Percentiles rank a stretch among this genome's conserved stretches.
Evolutionary conservation across 163 green algal species (phyloP).

Genomic region (Volvox carteri): DNA sequence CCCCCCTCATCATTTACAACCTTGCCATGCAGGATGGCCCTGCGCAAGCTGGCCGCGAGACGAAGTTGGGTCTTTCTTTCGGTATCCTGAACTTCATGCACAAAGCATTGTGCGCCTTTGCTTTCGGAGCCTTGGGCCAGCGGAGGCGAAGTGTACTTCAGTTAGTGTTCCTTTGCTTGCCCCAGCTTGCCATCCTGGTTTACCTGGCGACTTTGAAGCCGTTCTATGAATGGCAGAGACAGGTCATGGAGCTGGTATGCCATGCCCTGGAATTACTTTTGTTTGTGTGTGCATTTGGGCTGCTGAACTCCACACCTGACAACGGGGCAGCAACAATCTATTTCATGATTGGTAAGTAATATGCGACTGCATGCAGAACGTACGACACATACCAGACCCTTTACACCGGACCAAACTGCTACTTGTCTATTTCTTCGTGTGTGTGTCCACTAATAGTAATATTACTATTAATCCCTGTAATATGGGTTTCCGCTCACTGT

Average conservation of each 20-base stretch:
- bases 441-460: too few species aligned
- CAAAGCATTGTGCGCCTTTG: not conserved
- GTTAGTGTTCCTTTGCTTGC: constrained; percentile 10
- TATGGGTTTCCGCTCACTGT: too few species aligned
- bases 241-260: constrained; percentile 22
- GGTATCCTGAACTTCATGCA: constrained; percentile 31
- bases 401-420: too few species aligned
- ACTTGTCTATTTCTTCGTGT: too few species aligned
- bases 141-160: not conserved
- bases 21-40: constrained; percentile 28
- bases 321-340: constrained; percentile 13
- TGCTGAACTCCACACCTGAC: not conserved
- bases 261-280: constrained; percentile 27
- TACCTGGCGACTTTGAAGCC: constrained; percentile 29
- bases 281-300: constrained; percentile 4
- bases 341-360: constrained; percentile 42
- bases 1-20: not conserved
- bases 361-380: too few species aligned
- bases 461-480: too few species aligned
- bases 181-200: constrained; percentile 6
- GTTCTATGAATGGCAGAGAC: constrained; percentile 7
- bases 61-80: not conserved
- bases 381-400: too few species aligned
- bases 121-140: constrained; percentile 19
- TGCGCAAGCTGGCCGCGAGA: constrained; percentile 19